Percentiles rank a stretch among this genome's conserved stretches.
These are phyloP conservation scores for Tuber indicum DNA, from an alignment of 495 filamentous ascomycete species.

Conservation along the genomic window DNA sequence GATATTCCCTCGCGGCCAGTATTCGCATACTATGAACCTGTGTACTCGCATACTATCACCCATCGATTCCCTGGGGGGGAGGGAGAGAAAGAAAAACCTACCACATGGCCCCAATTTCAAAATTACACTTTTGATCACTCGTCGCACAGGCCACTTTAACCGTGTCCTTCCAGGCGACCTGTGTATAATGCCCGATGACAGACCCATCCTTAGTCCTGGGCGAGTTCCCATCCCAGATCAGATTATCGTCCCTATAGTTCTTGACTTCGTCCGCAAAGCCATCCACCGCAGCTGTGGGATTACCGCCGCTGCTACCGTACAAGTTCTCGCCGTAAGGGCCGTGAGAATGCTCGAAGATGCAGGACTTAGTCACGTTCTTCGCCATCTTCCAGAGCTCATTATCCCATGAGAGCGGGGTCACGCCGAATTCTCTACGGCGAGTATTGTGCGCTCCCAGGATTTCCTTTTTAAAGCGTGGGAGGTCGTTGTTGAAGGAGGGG, in stretches of 20 bases:
- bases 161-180: slow-evolving; percentile 15
- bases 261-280: slow-evolving; percentile 62
- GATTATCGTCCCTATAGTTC: slow-evolving; percentile 44
- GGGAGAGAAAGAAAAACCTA: background rate
- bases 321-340: slow-evolving; percentile 60
- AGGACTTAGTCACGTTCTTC: background rate
- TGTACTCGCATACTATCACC: background rate
- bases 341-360: slow-evolving; percentile 7
- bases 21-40: slow-evolving; percentile 8
- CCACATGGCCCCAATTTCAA: background rate
- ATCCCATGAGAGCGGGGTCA: slow-evolving; percentile 7
- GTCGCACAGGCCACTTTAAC: slow-evolving; percentile 4
- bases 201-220: slow-evolving; percentile 21
- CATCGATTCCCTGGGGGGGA: background rate
- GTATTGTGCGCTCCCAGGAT: slow-evolving; percentile 10
- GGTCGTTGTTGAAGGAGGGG: background rate
- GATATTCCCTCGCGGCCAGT: background rate
- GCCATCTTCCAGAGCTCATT: slow-evolving; percentile 11
- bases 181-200: slow-evolving; percentile 13
- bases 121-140: slow-evolving; percentile 7
- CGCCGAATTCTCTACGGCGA: slow-evolving; percentile 1
- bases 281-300: slow-evolving; percentile 54
- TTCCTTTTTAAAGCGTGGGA: background rate
- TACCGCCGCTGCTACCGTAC: slow-evolving; percentile 59
- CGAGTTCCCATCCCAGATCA: slow-evolving; percentile 46